phyloP scores from a whole-genome alignment of 2,329 filamentous ascomycete species.

The Simplicillium aogashimaense region DNA sequence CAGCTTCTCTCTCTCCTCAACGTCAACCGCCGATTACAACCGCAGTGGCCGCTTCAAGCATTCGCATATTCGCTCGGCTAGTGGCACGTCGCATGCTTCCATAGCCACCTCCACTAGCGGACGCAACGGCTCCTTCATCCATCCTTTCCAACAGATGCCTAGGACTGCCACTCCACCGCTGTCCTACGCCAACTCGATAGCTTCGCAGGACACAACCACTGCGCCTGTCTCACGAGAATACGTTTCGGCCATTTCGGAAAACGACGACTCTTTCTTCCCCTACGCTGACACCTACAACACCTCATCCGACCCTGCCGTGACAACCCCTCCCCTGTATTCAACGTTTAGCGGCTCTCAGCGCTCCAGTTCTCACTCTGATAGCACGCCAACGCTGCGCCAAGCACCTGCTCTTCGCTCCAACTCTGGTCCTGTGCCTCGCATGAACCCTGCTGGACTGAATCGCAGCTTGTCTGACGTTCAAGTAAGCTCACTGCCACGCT shows the following conservation, averaged over 20 bases:
- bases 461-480: constrained; percentile 39
- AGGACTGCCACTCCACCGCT: constrained; percentile 50
- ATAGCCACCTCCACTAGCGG: constrained; percentile 44
- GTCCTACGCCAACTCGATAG: constrained; percentile 46
- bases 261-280: constrained; percentile 28
- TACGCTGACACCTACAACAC: constrained; percentile 3
- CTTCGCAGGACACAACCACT: constrained; percentile 34
- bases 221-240: constrained; percentile 33
- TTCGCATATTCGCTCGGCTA: constrained; percentile 48
- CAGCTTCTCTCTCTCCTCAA: constrained; percentile 32
- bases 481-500: constrained; percentile 12
- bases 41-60: constrained; percentile 27
- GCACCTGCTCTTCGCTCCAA: constrained; percentile 16
- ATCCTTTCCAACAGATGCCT: constrained; percentile 56
- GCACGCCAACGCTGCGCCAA: constrained; percentile 16
- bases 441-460: constrained; percentile 27
- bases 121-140: constrained; percentile 42
- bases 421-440: constrained; percentile 19
- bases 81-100: constrained; percentile 47
- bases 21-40: constrained; percentile 22
- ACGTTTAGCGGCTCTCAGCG: constrained; percentile 16
- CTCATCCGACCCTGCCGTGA: constrained; percentile 7
- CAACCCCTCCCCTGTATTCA: constrained; percentile 8
- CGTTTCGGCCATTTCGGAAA: constrained; percentile 45
- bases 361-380: constrained; percentile 23